Evolutionary conservation across 768 basidiomycete genomes (phyloP).

Genomic region (Termitomyces sp.): DNA sequence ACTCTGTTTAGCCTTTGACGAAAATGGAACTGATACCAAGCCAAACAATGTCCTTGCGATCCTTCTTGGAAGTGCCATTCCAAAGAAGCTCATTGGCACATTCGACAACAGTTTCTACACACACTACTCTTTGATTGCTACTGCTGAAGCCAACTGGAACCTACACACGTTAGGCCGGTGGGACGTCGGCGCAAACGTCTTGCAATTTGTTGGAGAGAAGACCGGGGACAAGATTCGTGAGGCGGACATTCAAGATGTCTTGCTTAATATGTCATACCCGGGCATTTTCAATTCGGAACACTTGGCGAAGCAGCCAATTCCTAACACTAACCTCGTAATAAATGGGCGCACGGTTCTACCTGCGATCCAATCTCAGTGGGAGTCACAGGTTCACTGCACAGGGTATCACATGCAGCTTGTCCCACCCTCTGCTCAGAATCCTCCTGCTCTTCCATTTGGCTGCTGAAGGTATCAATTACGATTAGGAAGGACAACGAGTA

Average conservation of each 20-base stretch:
- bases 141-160: conserved; percentile 59
- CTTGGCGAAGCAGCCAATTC: conserved; percentile 17
- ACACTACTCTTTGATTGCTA: conserved; percentile 56
- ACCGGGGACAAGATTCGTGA: conserved; percentile 38
- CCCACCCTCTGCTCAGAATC: conserved; percentile 5
- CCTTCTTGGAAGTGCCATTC: conserved; percentile 42
- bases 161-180: conserved; percentile 56
- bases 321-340: conserved; percentile 24
- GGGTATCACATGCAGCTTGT: conserved; percentile 20
- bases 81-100: conserved; percentile 36
- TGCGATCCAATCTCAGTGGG: conserved; percentile 23
- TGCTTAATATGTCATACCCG: conserved; percentile 25
- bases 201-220: conserved; percentile 42
- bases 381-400: conserved; percentile 21
- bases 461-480: conserved; percentile 1
- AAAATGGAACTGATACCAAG: conserved; percentile 36
- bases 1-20: conserved; percentile 44
- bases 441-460: conserved; percentile 8
- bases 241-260: conserved; percentile 6
- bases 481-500: not conserved
- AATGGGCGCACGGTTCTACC: conserved; percentile 24
- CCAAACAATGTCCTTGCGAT: conserved; percentile 48
- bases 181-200: conserved; percentile 44
- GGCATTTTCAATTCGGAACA: conserved; percentile 22
- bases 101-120: conserved; percentile 55